Evolutionary conservation across 2,329 filamentous ascomycete genomes (phyloP).

Genomic region (Fusarium brachygibbosum): DNA sequence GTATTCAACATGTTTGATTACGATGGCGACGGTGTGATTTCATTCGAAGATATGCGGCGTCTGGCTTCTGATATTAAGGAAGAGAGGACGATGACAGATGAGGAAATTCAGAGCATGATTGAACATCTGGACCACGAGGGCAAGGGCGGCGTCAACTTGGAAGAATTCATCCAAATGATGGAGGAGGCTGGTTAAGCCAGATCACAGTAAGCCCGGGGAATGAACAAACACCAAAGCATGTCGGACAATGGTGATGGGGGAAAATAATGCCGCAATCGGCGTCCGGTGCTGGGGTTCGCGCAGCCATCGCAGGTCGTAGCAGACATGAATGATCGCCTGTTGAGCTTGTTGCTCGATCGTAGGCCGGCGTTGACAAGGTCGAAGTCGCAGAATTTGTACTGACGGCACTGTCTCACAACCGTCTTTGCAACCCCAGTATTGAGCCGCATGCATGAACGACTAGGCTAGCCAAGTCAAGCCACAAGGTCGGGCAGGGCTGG

Average conservation of each 20-base stretch:
- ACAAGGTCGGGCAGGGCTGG: neutral
- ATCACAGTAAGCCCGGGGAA: conserved; percentile 2
- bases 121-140: conserved; percentile 97
- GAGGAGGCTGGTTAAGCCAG: conserved; percentile 56
- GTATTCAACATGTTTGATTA: conserved; percentile 96
- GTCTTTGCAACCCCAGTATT: conserved; percentile 2
- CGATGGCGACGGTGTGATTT: conserved; percentile 91
- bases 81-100: conserved; percentile 81
- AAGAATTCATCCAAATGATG: conserved; percentile 78
- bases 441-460: conserved; percentile 6
- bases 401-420: conserved; percentile 7
- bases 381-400: neutral
- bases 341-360: neutral
- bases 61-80: conserved; percentile 94
- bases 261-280: neutral
- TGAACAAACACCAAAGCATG: conserved; percentile 21
- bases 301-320: conserved; percentile 1
- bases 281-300: conserved; percentile 1
- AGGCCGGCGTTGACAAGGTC: neutral
- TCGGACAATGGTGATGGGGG: conserved; percentile 6
- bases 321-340: neutral
- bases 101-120: conserved; percentile 95
- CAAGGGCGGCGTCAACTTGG: conserved; percentile 81
- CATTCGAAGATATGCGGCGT: conserved; percentile 85
- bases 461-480: conserved; percentile 10